Base-by-base conservation (phyloP, 2,329 filamentous ascomycete genomes). In the Rhynchosporium graminicola region DNA sequence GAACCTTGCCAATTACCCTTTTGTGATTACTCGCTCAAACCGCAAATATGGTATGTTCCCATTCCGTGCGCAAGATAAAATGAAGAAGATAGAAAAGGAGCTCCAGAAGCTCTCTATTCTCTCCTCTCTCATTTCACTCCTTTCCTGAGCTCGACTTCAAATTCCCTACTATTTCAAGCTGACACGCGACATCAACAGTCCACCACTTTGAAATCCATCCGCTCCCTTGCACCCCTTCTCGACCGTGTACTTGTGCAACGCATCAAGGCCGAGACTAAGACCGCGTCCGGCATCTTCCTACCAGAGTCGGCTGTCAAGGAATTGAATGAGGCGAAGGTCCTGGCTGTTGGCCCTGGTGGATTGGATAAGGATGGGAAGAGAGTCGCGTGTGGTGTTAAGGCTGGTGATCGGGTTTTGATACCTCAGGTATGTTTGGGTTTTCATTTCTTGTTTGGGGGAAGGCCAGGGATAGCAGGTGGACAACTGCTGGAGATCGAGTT, bases 231-330 rank as follows among this genome's bases (percentile, higher is more conserved):
- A 64, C 95, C 95, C 67, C 93, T 99, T 71, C 88, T 99, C 80
- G 95, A 99, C 87, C 94, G 95, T 74, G 92, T 99, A 72, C 89
- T 99, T 69, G 92, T 99, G 72, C 95, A 99, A 87, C 92, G 95
- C 80, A 81, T 97, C 82, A 98, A 98, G 84, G 91, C 94, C 74
- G 94, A 98, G 81, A 80, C 92, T 76, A 97, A 97, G 86, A 99
- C 95, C 56, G 92, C 95, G 73, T 88, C 88, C 75, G 95, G 95
- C 74, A 97, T 99, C 84, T 97, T 96, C 85, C 90, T 99, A 69
- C 95, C 95, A 72, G 95, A 99, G 83, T 93, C 89, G 66, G 91
- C 89, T 74, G 92, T 98, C 76, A 97, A 99, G 86, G 95, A 99
- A 80, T 86, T 98, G 77, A 98, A 97, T 80, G 94, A 98, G 84